Conservation (phyloP, 257 asterid species). For the Dorcoceras hygrometricum region DNA sequence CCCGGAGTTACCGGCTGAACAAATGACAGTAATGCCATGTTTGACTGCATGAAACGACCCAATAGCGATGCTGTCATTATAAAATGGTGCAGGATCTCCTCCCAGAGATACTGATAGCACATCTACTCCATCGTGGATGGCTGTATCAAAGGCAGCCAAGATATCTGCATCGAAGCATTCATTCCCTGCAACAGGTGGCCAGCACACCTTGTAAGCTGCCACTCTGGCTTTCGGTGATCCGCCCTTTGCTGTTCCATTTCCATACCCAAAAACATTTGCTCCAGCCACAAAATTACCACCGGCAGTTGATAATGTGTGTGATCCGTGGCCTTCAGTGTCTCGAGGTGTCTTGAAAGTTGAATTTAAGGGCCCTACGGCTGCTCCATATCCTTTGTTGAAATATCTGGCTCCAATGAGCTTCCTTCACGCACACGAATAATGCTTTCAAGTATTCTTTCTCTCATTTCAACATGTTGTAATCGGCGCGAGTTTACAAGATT, state of each 20-base stretch:
- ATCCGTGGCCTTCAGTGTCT: conserved; percentile 79
- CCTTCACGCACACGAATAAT: conserved; percentile 40
- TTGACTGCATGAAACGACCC: conserved; percentile 88
- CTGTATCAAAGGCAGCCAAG: conserved; percentile 75
- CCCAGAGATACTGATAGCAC: conserved; percentile 89
- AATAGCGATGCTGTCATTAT: conserved; percentile 70
- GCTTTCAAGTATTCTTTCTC: neutral
- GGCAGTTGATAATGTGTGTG: conserved; percentile 93
- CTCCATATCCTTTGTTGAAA: conserved; percentile 74
- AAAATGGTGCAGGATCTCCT: conserved; percentile 53
- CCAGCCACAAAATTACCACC: conserved; percentile 70
- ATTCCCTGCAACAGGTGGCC: conserved; percentile 63
- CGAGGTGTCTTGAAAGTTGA: conserved; percentile 62
- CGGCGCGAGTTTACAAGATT: neutral
- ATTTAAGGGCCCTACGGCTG: conserved; percentile 60
- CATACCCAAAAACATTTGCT: conserved; percentile 72
- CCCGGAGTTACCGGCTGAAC: conserved; percentile 96
- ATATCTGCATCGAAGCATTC: conserved; percentile 90
- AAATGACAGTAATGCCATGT: conserved; percentile 66
- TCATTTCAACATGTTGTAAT: neutral
- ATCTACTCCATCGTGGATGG: conserved; percentile 91
- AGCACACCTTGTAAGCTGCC: conserved; percentile 91
- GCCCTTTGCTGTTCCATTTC: conserved; percentile 91
- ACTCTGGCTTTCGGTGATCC: conserved; percentile 92
- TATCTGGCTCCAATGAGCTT: conserved; percentile 92